These are phyloP conservation scores for Coemansia sp. DNA, from an alignment of 192 early-diverging fungal genomes.

Conservation along the genomic window DNA sequence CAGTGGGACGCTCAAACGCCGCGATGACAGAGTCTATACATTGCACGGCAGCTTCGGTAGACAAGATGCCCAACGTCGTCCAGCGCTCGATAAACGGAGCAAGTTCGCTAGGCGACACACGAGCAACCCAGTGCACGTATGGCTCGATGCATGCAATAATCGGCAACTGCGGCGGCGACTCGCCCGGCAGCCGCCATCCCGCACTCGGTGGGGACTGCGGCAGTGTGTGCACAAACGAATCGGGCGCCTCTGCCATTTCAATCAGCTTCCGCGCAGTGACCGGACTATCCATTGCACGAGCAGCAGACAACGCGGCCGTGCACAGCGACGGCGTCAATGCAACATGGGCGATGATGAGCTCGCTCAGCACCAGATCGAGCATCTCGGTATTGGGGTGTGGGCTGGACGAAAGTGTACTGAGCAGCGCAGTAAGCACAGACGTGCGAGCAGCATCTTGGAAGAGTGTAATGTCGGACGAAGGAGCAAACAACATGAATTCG, in stretches of 20 bases:
- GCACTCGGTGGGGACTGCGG: not conserved
- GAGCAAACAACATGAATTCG: conserved; percentile 1
- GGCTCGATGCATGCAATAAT: conserved; percentile 16
- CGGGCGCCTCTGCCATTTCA: conserved; percentile 8
- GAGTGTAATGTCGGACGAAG: not conserved
- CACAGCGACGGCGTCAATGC: conserved; percentile 24
- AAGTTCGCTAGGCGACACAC: not conserved
- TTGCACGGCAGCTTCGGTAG: conserved; percentile 5
- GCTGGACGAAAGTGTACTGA: not conserved
- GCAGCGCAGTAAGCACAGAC: not conserved
- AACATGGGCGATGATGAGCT: not conserved
- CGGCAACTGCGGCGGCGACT: not conserved
- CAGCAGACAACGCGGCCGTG: conserved; percentile 16
- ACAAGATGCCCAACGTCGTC: conserved; percentile 3
- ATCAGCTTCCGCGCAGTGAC: not conserved
- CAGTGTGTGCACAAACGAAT: conserved; percentile 9
- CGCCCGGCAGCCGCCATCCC: conserved; percentile 19
- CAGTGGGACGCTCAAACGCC: not conserved
- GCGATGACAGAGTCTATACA: conserved; percentile 1
- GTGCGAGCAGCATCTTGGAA: conserved; percentile 3
- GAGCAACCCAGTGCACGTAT: conserved; percentile 20
- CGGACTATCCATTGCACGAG: not conserved
- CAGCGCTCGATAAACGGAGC: conserved; percentile 9
- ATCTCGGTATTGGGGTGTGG: not conserved
- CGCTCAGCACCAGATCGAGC: not conserved